A percentile compares a stretch with the other conserved stretches of the same genome.
These are phyloP conservation scores for Cafeteria roenbergensis DNA, from an alignment of 108 stramenopile genomes.

Conservation along the genomic window DNA sequence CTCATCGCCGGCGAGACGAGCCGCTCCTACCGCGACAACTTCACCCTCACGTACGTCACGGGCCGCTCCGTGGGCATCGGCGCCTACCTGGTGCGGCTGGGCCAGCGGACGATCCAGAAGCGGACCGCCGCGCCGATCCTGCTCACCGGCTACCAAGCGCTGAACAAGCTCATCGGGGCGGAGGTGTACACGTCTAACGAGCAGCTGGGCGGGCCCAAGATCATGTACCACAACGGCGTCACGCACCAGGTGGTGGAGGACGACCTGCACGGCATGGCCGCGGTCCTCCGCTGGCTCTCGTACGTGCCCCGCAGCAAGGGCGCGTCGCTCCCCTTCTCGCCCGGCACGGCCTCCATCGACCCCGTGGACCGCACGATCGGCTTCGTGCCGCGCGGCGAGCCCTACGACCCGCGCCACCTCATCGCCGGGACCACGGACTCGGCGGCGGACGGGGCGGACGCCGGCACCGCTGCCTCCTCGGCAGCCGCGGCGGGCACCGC, in stretches of 20 bases:
- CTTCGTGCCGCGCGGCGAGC: slow-evolving; percentile 53
- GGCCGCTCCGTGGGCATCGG: slow-evolving; percentile 94
- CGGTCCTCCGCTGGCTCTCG: slow-evolving; percentile 78
- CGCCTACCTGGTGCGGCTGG: slow-evolving; percentile 93
- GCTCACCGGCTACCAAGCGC: slow-evolving; percentile 91
- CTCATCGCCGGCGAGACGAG: slow-evolving; percentile 96
- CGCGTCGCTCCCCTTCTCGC: slow-evolving; percentile 5
- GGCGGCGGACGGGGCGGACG: slow-evolving; percentile 49
- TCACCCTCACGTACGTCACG: slow-evolving; percentile 87
- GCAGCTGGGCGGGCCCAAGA: slow-evolving; percentile 86
- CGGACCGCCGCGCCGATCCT: slow-evolving; percentile 77
- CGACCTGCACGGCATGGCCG: slow-evolving; percentile 71
- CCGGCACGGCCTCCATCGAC: slow-evolving; percentile 31
- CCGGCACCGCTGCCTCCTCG: background rate
- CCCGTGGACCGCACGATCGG: slow-evolving; percentile 71
- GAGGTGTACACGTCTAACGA: slow-evolving; percentile 97
- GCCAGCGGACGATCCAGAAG: slow-evolving; percentile 96
- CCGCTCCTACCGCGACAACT: slow-evolving; percentile 80
- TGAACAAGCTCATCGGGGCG: slow-evolving; percentile 96
- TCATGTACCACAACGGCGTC: slow-evolving; percentile 95
- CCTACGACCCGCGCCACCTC: slow-evolving; percentile 79
- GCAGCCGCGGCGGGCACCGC: background rate
- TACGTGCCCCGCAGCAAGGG: slow-evolving; percentile 63
- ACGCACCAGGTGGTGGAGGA: slow-evolving; percentile 74
- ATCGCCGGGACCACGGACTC: slow-evolving; percentile 26